Evolutionary conservation across 2,329 filamentous ascomycete species (phyloP), one percentile per base, ranked within the genome.

Genomic region (Aspergillus alliaceus): DNA sequence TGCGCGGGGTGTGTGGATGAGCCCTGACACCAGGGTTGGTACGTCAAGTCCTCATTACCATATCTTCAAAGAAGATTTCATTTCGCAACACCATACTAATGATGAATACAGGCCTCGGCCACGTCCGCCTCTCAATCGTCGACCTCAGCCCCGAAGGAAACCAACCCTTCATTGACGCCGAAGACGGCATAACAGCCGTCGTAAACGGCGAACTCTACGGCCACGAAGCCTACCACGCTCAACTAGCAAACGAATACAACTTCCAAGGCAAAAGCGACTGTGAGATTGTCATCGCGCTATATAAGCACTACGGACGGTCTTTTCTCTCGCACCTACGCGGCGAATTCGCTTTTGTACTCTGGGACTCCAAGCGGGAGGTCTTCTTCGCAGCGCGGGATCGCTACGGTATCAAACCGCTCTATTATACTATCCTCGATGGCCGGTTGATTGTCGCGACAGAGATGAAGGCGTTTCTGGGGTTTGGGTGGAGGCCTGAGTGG

Each of bases 131-230:
- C 9, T 75, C 80, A 18, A 84, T 84, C 64, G 22, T 25, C 18
- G 22, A 42, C 12, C 39, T 42, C 22, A 22, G 39, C 2, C 39
- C 34, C 14, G 18, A 18, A 22, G 39, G 39, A 1, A 65, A 67
- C 4, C 82, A 84, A 60, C 82, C 82, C 1, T 67, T 81, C 46
- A 75, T 78, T 52, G 70, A 72, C 58, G 55, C 63, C 8, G 67
- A 75, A 12, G 65, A 69, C 24, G 58, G 61, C 1, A 72, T 86
- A 14, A 82, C 85, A 64, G 82, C 82, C 2, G 77, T 86, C 15
- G 80, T 86, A 24, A 85, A 84, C 56, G 83, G 84, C 24, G 83
- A 86, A 66, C 74, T 86, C 14, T 86, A 86, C 65, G 80, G 83
- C 62, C 74, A 79, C 57, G 79, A 83, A 48, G 62, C 67, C 9